Base-by-base conservation (phyloP, 306 rosid genomes). In the Cercis canadensis region DNA sequence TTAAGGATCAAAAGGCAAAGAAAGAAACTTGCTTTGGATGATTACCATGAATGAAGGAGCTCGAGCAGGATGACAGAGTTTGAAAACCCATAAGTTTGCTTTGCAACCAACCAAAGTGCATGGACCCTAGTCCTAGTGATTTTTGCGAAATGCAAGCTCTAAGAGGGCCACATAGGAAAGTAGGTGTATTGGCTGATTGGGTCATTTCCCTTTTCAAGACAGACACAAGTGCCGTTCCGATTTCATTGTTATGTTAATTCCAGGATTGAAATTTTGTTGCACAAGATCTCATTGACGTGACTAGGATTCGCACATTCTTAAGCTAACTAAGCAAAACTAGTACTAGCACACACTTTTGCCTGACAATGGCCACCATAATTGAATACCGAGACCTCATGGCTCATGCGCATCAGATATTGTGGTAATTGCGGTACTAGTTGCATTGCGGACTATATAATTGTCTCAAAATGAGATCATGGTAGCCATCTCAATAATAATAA, bases 241-340 rank as follows among this genome's bases (percentile, higher is more conserved):
- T 57, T 60, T 33, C n/a, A 18, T 69, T 12, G 31, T 69, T 67
- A 44, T 31, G 70, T 53, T 54, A 32, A 67, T 62, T 41, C 3
- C 18, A 67, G 76, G 56, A 57, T 32, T 45, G 33, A 65, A 81
- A 37, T 37, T 67, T 32, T 51, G 61, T 68, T 67, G 46, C 47
- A 45, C 70, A 56, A 34, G 63, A 66, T 52, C 75, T 69, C 74
- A 15, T 70, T 57, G 80, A 70, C 44, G 68, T 65, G 78, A 75
- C 70, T 29, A 57, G 57, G 65, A 75, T 80, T 75, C 54, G 55
- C 78, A 80, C 65, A 65, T 70, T 4, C 46, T 51, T 13, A 12
- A 15, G n/a, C 41, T 14, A 45, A 0, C 2, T 37, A 24, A 24
- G 29, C 29, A 57, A 62, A 63, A 41, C 37, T 43, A 62, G 43